Percentiles rank a stretch among this genome's conserved stretches.
These are phyloP conservation scores for Aspergillus ruber DNA, from an alignment of 2,329 filamentous ascomycete genomes.

Conservation along the genomic window DNA sequence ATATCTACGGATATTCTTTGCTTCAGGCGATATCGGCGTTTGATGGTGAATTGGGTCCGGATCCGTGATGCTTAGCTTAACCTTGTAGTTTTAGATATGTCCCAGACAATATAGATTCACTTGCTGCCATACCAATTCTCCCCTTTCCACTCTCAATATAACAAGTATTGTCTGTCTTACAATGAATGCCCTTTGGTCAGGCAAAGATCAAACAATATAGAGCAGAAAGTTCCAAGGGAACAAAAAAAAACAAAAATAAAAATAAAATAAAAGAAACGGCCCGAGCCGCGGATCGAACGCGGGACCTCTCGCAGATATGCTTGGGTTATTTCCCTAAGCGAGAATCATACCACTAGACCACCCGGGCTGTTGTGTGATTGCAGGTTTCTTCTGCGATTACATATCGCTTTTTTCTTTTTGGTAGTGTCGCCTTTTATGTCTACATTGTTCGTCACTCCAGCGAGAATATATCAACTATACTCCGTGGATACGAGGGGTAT, in stretches of 20 bases:
- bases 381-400: background rate
- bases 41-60: background rate
- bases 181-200: no score
- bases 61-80: background rate
- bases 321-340: constrained; percentile 15
- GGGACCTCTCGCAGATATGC: constrained; percentile 19
- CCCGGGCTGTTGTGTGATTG: constrained; percentile 1
- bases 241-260: constrained; percentile 5
- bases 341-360: constrained; percentile 22
- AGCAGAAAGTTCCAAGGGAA: background rate
- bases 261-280: constrained; percentile 7
- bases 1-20: background rate
- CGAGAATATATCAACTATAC: background rate
- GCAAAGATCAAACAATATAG: background rate
- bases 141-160: no score
- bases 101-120: background rate
- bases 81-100: background rate
- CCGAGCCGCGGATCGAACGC: constrained; percentile 15
- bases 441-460: background rate
- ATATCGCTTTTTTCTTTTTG: no score
- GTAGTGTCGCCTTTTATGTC: background rate
- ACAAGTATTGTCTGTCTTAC: no score
- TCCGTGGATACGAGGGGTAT: background rate
- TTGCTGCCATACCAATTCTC: no score
- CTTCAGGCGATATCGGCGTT: background rate